Conservation (phyloP, 2,329 filamentous ascomycete species). For the Diplodia sapinea region DNA sequence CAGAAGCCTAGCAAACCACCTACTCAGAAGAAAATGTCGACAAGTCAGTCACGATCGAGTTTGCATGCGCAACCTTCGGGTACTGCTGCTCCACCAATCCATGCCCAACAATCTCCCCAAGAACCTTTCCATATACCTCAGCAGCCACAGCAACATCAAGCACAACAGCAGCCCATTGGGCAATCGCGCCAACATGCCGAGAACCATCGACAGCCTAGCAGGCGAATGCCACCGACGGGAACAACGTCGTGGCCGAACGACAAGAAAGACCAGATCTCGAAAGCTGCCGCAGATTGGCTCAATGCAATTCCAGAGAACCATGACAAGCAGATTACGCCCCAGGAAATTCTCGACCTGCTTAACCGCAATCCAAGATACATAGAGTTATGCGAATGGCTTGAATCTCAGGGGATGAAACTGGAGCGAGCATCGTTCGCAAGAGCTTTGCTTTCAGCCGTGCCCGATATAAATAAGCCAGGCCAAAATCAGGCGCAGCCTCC, state of each 20-base stretch:
- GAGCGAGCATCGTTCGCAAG: constrained; percentile 61
- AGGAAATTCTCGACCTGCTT: constrained; percentile 55
- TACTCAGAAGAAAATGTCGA: neutral
- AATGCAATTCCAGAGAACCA: constrained; percentile 51
- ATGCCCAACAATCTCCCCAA: neutral
- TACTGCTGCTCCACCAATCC: neutral
- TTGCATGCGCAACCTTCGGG: neutral
- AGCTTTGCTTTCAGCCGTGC: constrained; percentile 54
- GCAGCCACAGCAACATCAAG: neutral
- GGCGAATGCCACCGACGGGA: constrained; percentile 30
- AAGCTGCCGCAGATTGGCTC: constrained; percentile 57
- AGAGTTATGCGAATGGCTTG: constrained; percentile 60
- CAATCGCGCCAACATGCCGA: neutral
- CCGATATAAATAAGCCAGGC: constrained; percentile 45
- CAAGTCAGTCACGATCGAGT: neutral
- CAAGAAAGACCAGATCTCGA: constrained; percentile 58
- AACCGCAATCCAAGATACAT: constrained; percentile 62
- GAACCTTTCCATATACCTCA: neutral
- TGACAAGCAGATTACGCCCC: constrained; percentile 45
- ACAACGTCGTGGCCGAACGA: constrained; percentile 59
- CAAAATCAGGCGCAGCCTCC: neutral
- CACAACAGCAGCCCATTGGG: neutral
- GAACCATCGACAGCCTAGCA: neutral
- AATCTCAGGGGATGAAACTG: constrained; percentile 56
- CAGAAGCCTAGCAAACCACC: neutral